Evolutionary conservation across 2,329 filamentous ascomycete genomes (phyloP), one percentile per base, ranked within the genome.

Genomic region (Fusarium sp.): DNA sequence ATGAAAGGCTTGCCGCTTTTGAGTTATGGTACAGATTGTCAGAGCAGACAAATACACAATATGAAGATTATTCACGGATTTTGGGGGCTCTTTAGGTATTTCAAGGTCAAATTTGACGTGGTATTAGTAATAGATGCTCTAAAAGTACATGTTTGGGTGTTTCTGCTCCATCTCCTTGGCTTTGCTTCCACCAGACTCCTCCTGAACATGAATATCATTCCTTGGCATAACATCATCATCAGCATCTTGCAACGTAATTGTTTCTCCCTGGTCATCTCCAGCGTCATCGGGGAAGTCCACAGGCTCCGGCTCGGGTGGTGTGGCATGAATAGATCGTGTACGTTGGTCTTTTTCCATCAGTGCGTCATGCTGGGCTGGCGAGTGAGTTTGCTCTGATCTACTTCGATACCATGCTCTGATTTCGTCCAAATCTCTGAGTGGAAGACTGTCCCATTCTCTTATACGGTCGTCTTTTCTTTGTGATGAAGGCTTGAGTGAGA

Each of bases 401-500:
- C 10, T 61, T 2, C 56, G 50, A 5, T 75, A 79, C 80, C 80
- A 81, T 6, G 30, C 19, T 9, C 73, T 60, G 12, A 80, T 59
- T 1, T 79, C 73, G 0, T 60, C 50, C 10, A 65, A 18, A 0
- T 71, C 71, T 15, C 64, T 50, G 1, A 81, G 57, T 0, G 80
- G 79, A 1, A 79, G 54, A 3, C 18, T 66, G 1, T 81, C 74
- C 80, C 80, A 81, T 40, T 81, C 80, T 23, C 54, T 73, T 46
- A 80, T 73, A 1, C 74, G 72, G 11, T 79, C 79, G 5, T 76
- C 73, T 16, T 81, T 81, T 21, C 73, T 76, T 52, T 73, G 73
- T 15, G 69, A 62, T 9, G 69, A 44, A 1, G 57, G 49, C 6
- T 70, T 70, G 7, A 68, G 60, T 32, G 68, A 44, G 12, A 15